These are phyloP conservation scores for Acorus gramineus DNA, from an alignment of 106 monocot genomes.

Conservation along the genomic window DNA sequence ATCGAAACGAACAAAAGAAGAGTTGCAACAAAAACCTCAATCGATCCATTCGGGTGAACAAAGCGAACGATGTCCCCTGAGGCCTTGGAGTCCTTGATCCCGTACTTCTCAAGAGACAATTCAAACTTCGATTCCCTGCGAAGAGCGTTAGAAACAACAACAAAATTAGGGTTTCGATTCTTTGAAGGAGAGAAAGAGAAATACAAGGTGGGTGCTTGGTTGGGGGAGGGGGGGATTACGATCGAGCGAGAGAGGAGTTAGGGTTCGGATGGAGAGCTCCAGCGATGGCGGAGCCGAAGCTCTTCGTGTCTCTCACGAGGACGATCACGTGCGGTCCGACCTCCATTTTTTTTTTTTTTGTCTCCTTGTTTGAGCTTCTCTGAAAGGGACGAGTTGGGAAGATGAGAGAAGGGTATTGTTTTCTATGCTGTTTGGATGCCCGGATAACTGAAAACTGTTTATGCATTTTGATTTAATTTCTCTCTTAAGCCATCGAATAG, in stretches of 20 bases:
- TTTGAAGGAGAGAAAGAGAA: background rate
- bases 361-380: background rate
- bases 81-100: slow-evolving; percentile 15
- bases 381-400: background rate
- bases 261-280: slow-evolving; percentile 15
- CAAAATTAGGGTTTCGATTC: background rate
- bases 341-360: slow-evolving; percentile 8
- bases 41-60: slow-evolving; percentile 24
- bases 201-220: too few species aligned
- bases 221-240: background rate
- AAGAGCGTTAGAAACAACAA: background rate
- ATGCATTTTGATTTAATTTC: too few species aligned
- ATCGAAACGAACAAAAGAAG: background rate
- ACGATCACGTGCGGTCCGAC: slow-evolving; percentile 27
- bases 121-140: slow-evolving; percentile 25
- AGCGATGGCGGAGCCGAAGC: slow-evolving; percentile 32
- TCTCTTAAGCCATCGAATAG: too few species aligned
- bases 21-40: slow-evolving; percentile 15
- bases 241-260: slow-evolving; percentile 16
- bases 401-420: background rate
- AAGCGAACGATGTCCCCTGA: slow-evolving; percentile 31
- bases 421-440: too few species aligned
- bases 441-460: too few species aligned
- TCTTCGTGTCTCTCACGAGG: slow-evolving; percentile 29
- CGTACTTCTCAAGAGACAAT: slow-evolving; percentile 38